Evolutionary conservation across 2,329 filamentous ascomycete species (phyloP).

Genomic region (Pseudocercospora pini-densiflorae): DNA sequence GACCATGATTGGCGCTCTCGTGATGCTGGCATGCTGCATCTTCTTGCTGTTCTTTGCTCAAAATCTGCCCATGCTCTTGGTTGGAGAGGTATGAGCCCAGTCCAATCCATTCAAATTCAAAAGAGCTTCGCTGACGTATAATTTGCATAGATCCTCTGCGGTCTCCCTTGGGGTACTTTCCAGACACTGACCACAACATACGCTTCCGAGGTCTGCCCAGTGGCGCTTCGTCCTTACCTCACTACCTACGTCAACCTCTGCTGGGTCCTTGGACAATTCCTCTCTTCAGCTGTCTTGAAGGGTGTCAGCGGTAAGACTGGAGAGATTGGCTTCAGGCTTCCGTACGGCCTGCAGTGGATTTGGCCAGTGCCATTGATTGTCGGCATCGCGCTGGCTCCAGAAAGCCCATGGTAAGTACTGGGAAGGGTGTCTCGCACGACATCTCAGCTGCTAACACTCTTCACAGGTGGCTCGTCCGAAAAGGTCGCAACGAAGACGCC

Average conservation of each 20-base stretch:
- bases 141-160: conserved; percentile 44
- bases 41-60: conserved; percentile 50
- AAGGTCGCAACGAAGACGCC: conserved; percentile 39
- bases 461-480: conserved; percentile 36
- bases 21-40: conserved; percentile 61
- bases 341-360: conserved; percentile 50
- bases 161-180: conserved; percentile 42
- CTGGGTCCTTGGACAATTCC: conserved; percentile 65
- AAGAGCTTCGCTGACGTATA: conserved; percentile 28
- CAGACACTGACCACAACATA: conserved; percentile 59
- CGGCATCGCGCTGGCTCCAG: conserved; percentile 36
- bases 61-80: conserved; percentile 37
- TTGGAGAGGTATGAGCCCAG: conserved; percentile 27
- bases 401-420: conserved; percentile 35
- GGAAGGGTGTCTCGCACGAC: background rate
- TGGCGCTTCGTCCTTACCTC: conserved; percentile 60
- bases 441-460: background rate
- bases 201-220: conserved; percentile 67
- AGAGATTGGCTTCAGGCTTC: conserved; percentile 46
- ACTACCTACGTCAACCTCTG: conserved; percentile 66
- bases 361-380: conserved; percentile 42
- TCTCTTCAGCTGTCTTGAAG: conserved; percentile 47
- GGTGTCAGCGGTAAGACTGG: conserved; percentile 30
- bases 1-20: conserved; percentile 64
- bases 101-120: background rate